phyloP scores from a whole-genome alignment of 805 yeast species.

The Cephaloascus albidus region DNA sequence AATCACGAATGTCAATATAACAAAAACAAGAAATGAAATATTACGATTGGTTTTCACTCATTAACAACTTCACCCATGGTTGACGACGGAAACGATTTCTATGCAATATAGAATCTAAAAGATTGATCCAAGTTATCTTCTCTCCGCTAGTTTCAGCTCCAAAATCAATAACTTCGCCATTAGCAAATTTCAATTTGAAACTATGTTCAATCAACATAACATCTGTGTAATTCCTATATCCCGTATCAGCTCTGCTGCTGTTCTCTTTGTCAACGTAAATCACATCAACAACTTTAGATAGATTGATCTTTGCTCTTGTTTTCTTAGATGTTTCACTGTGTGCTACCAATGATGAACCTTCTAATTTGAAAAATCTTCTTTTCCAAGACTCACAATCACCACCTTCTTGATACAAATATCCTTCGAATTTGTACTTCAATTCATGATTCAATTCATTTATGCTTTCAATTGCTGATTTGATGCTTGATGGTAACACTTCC shows the following conservation, averaged over 20 bases:
- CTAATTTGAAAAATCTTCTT: constrained; percentile 65
- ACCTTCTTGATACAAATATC: constrained; percentile 80
- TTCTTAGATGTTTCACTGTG: constrained; percentile 62
- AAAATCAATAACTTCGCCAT: constrained; percentile 77
- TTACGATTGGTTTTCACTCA: not conserved
- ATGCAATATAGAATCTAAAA: constrained; percentile 46
- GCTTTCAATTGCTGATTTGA: constrained; percentile 36
- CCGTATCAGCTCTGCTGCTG: constrained; percentile 9
- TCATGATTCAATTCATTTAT: constrained; percentile 21
- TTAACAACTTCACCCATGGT: constrained; percentile 48
- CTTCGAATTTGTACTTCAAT: constrained; percentile 33
- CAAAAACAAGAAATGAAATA: not conserved
- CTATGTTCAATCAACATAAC: constrained; percentile 61
- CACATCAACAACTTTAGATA: constrained; percentile 54
- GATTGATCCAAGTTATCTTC: constrained; percentile 56
- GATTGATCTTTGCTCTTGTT: constrained; percentile 68
- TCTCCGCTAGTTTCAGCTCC: constrained; percentile 68
- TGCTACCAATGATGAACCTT: constrained; percentile 65
- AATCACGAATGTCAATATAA: not conserved
- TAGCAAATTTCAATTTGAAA: constrained; percentile 64
- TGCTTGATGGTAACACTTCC: constrained; percentile 66
- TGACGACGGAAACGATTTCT: constrained; percentile 50
- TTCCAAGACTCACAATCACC: constrained; percentile 78
- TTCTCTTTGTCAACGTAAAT: constrained; percentile 29
- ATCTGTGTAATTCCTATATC: constrained; percentile 61